Conservation (phyloP, 2,329 filamentous ascomycete genomes). For the Emergomyces pasteurianus region DNA sequence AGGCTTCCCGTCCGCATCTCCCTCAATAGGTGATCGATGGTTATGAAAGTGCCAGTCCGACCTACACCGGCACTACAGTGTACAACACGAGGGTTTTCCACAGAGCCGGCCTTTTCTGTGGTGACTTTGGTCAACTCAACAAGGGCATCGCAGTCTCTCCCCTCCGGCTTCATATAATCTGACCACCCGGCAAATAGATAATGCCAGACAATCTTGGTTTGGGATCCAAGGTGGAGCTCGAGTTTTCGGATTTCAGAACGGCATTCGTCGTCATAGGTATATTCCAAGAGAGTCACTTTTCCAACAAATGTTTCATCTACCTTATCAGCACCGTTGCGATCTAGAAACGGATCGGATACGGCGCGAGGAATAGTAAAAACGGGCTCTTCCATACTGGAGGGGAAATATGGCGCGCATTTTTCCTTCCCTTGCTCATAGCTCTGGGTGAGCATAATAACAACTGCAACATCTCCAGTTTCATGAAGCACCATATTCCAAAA, state of each 20-base stretch:
- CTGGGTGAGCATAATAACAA: slow-evolving; percentile 91
- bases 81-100: slow-evolving; percentile 63
- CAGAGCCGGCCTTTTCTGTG: slow-evolving; percentile 31
- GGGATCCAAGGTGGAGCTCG: slow-evolving; percentile 34
- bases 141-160: slow-evolving; percentile 38
- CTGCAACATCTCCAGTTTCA: slow-evolving; percentile 59
- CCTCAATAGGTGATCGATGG: slow-evolving; percentile 78
- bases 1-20: slow-evolving; percentile 68
- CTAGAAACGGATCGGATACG: slow-evolving; percentile 28
- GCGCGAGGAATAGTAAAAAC: slow-evolving; percentile 32
- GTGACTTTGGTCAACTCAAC: slow-evolving; percentile 40
- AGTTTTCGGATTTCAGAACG: slow-evolving; percentile 65
- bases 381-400: slow-evolving; percentile 42
- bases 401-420: slow-evolving; percentile 88
- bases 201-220: slow-evolving; percentile 64
- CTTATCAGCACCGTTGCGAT: slow-evolving; percentile 51
- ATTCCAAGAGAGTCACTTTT: slow-evolving; percentile 49
- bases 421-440: slow-evolving; percentile 65
- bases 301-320: slow-evolving; percentile 44
- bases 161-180: slow-evolving; percentile 70
- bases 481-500: slow-evolving; percentile 95
- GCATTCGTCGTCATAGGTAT: slow-evolving; percentile 43
- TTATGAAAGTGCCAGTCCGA: slow-evolving; percentile 88
- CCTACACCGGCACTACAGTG: slow-evolving; percentile 90
- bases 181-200: slow-evolving; percentile 81